Evolutionary conservation across 2,329 filamentous ascomycete species (phyloP).

Genomic region (Monilinia fructicola): DNA sequence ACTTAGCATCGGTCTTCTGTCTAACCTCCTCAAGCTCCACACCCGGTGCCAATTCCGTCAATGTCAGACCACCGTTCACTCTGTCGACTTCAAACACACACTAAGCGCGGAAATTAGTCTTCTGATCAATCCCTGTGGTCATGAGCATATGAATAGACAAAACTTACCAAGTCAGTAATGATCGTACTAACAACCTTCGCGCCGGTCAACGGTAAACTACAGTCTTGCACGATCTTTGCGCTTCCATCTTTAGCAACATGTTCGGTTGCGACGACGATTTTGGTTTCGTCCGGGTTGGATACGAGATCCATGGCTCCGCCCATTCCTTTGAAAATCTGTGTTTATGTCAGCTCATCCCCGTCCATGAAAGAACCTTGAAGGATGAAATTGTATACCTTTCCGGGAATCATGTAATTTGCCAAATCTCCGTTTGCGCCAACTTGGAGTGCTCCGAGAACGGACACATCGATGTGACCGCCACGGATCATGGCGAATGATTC

Average conservation of each 20-base stretch:
- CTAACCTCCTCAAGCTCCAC: constrained; percentile 67
- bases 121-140: background rate
- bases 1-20: constrained; percentile 68
- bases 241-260: constrained; percentile 67
- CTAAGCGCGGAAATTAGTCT: constrained; percentile 40
- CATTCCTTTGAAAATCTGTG: constrained; percentile 69
- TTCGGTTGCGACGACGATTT: constrained; percentile 69
- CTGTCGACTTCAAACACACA: constrained; percentile 71
- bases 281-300: constrained; percentile 67
- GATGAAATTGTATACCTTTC: constrained; percentile 57
- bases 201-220: constrained; percentile 63
- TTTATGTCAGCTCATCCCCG: background rate
- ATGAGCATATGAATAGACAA: background rate
- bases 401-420: constrained; percentile 87
- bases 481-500: constrained; percentile 88
- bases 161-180: constrained; percentile 68
- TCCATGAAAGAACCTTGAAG: background rate
- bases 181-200: constrained; percentile 67
- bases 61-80: constrained; percentile 58
- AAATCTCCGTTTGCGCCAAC: constrained; percentile 75
- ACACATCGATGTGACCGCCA: constrained; percentile 78
- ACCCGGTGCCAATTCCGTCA: constrained; percentile 70
- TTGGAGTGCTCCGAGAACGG: constrained; percentile 68
- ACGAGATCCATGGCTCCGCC: constrained; percentile 74
- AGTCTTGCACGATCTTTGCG: constrained; percentile 65